Evolutionary conservation across 768 basidiomycete species (phyloP), one percentile per base, ranked within the genome.

Genomic region (Suillus ampliporus): DNA sequence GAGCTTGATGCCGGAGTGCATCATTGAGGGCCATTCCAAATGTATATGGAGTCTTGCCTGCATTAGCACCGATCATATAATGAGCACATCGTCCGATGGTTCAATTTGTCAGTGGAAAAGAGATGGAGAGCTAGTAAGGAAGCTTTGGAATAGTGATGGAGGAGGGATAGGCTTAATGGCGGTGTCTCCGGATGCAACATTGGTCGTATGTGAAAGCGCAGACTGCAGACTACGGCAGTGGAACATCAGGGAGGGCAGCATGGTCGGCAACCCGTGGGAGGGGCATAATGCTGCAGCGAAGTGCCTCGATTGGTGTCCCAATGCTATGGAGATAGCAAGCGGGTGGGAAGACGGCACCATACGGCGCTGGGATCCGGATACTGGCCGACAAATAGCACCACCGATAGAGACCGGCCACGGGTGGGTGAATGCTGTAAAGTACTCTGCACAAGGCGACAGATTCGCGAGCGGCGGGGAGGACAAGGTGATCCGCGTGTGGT

Each of bases 281-380:
- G 50, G 28, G 1, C 53, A 65, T 23, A 62, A 31, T 14, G 53
- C 19, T 0, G 21, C 53, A 6, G 58, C 61, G 13, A 43, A 15
- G 21, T 26, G 50, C n/a, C 38, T 67, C 4, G 65, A 56, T 28
- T 65, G 66, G 35, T 68, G 65, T 28, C 61, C 47, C 2, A 58
- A 63, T 43, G 57, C 61, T 4, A 58, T 52, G 11, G 44, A 52
- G 23, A 44, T 71, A 4, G 70, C 63, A 7, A 63, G 57, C 8
- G 65, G 58, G 13, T 40, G 65, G 15, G 4, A 26, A 9, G 63
- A 71, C 23, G 65, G 46, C 9, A 60, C 60, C 8, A 64, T 69
- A 10, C 53, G 60, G 11, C 37, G 65, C 5, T 71, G 69, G 60
- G 61, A 69, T 26, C 44, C 58, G 11, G 34, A 50, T 41, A 52